Percentiles rank a stretch among this genome's conserved stretches.
Conservation (phyloP, 371 early-diverging fungal species). For the Ecytonucleospora hepatopenaei region DNA sequence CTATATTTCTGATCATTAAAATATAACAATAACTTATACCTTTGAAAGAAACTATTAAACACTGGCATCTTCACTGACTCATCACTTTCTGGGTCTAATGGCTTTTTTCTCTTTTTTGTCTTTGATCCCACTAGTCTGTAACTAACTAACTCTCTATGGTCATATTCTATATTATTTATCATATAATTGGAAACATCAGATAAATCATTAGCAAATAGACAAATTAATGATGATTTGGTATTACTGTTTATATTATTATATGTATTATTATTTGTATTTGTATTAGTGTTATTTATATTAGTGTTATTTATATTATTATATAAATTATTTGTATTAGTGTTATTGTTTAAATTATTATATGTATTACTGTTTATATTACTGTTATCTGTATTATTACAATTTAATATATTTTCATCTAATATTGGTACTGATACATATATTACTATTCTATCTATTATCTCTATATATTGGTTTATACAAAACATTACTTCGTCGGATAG, state of each 20-base stretch:
- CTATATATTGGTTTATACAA: neutral
- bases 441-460: neutral
- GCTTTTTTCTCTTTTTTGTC: neutral
- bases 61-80: neutral
- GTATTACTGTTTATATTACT: too few relatives aligned
- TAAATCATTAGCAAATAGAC: neutral
- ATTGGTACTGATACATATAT: neutral
- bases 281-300: too few relatives aligned
- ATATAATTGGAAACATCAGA: neutral
- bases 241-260: neutral
- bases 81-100: neutral
- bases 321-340: neutral
- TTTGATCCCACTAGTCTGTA: neutral
- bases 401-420: neutral
- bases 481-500: neutral
- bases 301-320: neutral
- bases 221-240: neutral
- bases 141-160: neutral
- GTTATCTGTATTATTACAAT: too few relatives aligned
- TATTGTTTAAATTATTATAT: too few relatives aligned
- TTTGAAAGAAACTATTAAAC: neutral
- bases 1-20: neutral
- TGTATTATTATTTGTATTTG: too few relatives aligned
- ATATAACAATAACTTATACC: neutral
- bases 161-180: neutral